A percentile compares a stretch with the other conserved stretches of the same genome.
phyloP scores from a whole-genome alignment of 1,284 basidiomycete species.

The Naganishia sp. region DNA sequence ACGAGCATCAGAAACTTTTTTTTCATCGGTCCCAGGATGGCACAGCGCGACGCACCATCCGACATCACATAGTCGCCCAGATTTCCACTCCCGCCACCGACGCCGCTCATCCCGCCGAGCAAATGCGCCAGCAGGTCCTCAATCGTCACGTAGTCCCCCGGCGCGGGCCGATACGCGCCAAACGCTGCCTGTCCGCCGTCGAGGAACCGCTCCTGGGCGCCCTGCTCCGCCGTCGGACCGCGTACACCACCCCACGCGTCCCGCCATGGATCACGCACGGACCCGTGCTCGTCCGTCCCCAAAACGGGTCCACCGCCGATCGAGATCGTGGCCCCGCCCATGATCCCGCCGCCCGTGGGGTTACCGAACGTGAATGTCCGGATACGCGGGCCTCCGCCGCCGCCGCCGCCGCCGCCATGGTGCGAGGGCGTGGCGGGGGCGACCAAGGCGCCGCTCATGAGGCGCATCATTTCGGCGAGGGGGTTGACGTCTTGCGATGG shows the following conservation, averaged over 20 bases:
- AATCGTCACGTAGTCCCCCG: constrained; percentile 20
- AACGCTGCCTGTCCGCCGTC: background rate
- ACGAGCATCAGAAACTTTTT: background rate
- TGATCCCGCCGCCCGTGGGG: constrained; percentile 3
- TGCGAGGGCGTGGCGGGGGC: background rate
- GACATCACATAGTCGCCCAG: constrained; percentile 52
- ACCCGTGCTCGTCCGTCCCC: constrained; percentile 9
- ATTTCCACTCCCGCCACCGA: constrained; percentile 29
- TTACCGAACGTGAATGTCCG: constrained; percentile 26
- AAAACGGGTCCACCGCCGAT: constrained; percentile 12
- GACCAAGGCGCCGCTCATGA: constrained; percentile 8
- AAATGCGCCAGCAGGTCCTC: constrained; percentile 32
- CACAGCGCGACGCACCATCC: too few species aligned
- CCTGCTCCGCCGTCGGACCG: background rate
- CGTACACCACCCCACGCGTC: background rate
- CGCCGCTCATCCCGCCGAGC: constrained; percentile 11
- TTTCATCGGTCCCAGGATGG: too few species aligned
- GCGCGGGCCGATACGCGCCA: constrained; percentile 1
- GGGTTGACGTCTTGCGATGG: background rate
- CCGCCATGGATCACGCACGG: constrained; percentile 19
- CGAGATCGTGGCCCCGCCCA: constrained; percentile 17
- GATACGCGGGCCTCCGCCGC: constrained; percentile 3
- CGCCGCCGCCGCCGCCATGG: background rate
- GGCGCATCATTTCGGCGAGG: constrained; percentile 11
- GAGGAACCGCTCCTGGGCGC: background rate